Conservation (phyloP, 2,329 filamentous ascomycete genomes). For the Beauveria medogensis region DNA sequence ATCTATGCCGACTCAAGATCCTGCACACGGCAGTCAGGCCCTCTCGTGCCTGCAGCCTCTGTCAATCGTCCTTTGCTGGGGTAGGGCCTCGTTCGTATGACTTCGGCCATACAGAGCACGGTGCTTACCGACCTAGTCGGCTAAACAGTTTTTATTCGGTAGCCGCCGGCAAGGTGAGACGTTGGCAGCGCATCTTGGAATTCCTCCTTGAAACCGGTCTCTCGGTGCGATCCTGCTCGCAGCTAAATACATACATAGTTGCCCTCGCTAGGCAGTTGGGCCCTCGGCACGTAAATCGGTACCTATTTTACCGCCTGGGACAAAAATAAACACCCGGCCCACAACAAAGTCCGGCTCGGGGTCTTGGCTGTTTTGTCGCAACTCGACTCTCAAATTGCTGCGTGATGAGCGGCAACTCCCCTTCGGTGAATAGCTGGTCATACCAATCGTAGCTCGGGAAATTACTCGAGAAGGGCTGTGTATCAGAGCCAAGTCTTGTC, state of each 20-base stretch:
- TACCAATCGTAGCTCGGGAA: not conserved
- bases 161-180: too few species aligned
- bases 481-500: conserved; percentile 6
- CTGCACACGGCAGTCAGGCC: not conserved
- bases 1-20: not conserved
- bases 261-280: not conserved
- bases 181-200: too few species aligned
- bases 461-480: conserved; percentile 1
- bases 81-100: not conserved
- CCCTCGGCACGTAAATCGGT: too few species aligned
- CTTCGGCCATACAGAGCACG: conserved; percentile 1
- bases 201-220: too few species aligned
- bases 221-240: too few species aligned
- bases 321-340: not conserved
- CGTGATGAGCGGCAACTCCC: not conserved
- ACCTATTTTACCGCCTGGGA: not conserved
- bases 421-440: not conserved
- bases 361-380: not conserved
- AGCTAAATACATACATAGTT: not conserved
- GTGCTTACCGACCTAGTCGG: not conserved
- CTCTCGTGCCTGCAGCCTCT: not conserved
- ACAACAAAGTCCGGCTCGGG: not conserved
- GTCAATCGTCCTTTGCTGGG: not conserved
- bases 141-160: too few species aligned
- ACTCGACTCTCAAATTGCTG: not conserved